Evolutionary conservation across 192 early-diverging fungal species (phyloP), one percentile per base, ranked within the genome.

Genomic region (Coemansia asiatica): DNA sequence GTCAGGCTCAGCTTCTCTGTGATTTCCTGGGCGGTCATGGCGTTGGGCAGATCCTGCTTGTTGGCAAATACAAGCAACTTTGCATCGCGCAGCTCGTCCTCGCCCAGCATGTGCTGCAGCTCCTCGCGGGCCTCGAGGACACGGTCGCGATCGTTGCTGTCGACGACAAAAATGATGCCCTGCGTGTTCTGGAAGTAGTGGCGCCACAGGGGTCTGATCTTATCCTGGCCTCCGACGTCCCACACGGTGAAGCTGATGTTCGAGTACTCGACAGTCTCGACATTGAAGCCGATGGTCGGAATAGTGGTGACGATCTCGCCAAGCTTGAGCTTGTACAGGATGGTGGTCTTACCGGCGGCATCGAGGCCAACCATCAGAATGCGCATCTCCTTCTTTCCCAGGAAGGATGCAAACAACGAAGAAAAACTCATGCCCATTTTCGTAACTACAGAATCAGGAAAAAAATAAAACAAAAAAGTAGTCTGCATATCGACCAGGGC

Each of bases 161-260:
- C 96, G 62, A 98, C 91, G 44, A 98, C 94, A 75, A 96, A 97
- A 72, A 98, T 95, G 71, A 98, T 92, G 61, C 90, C 94, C 79
- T 96, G 92, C 53, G 94, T 94, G 84, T 95, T 93, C 85, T 95
- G 91, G 91, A 92, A 98, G 83, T 98, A 98, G 83, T 97, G 95
- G 77, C 95, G 87, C 96, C 96, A 98, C 77, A 97, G 85, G 29
- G 94, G 94, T 75, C 96, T 87, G 67, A 98, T 98, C 86, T 95
- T 95, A 85, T 96, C 94, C 85, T 96, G 94, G 83, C 96, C 96
- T 71, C 96, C 96, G 65, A 98, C 94, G 83, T 98, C 96, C 95
- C 95, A 97, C 69, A 97, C 92, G 46, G 91, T 95, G 84, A 97
- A 98, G 75, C 87, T 92, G 84, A 95, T 94, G 89, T 95, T 96